phyloP scores from a whole-genome alignment of 345 rosid species.

The Moricandia arvensis region DNA sequence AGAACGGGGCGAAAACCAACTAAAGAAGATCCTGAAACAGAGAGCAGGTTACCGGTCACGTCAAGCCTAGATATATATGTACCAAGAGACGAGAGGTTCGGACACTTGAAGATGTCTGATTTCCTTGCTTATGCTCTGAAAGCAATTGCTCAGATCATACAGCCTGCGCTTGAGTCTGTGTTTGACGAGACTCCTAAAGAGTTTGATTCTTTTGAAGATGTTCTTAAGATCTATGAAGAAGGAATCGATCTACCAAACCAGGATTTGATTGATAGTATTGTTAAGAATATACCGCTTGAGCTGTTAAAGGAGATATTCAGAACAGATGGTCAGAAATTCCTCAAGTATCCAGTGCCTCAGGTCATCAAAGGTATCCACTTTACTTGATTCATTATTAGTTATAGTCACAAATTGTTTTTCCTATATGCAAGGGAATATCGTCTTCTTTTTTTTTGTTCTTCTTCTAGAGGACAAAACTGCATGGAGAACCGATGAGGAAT shows the following conservation, averaged over 20 bases:
- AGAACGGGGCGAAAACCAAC: conserved; percentile 69
- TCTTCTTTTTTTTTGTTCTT: background rate
- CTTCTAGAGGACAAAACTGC: conserved; percentile 57
- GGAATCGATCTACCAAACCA: conserved; percentile 53
- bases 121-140: conserved; percentile 57
- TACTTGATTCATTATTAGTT: background rate
- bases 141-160: conserved; percentile 49
- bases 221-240: conserved; percentile 53
- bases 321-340: conserved; percentile 45
- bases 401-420: background rate
- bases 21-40: conserved; percentile 47
- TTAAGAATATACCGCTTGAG: conserved; percentile 48
- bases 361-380: conserved; percentile 59
- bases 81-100: conserved; percentile 82
- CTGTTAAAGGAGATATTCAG: conserved; percentile 57
- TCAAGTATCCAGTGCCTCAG: conserved; percentile 67
- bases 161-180: conserved; percentile 52
- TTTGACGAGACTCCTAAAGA: conserved; percentile 50
- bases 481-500: conserved; percentile 78
- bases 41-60: conserved; percentile 52
- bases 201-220: conserved; percentile 59
- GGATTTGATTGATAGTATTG: conserved; percentile 37
- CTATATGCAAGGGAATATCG: background rate
- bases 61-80: conserved; percentile 56
- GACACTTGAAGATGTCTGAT: conserved; percentile 68